Conservation (phyloP, 2,329 filamentous ascomycete genomes). For the Celoporthe dispersa region DNA sequence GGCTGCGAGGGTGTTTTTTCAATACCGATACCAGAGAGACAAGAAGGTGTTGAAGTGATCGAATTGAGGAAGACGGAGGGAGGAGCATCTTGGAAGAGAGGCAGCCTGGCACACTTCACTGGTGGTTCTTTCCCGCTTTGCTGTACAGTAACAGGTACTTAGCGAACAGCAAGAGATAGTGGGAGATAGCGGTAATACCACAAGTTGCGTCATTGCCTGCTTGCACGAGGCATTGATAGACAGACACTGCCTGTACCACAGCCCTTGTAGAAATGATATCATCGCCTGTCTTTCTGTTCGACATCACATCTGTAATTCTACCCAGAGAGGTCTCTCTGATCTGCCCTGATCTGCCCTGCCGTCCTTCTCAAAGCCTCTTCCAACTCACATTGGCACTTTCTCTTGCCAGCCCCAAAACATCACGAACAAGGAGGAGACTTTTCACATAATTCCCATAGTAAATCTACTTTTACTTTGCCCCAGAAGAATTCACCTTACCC, state of each 20-base stretch:
- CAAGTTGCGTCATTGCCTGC: slow-evolving; percentile 27
- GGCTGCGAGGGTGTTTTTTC: slow-evolving; percentile 1
- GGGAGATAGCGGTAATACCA: neutral
- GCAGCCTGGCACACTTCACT: neutral
- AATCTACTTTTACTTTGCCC: neutral
- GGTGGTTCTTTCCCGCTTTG: neutral
- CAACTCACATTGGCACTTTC: neutral
- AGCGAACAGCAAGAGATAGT: too few species aligned
- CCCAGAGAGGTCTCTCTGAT: neutral
- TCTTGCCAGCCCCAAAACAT: neutral
- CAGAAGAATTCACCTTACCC: slow-evolving; percentile 20
- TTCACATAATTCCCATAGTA: neutral
- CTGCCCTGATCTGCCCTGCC: neutral
- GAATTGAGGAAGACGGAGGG: neutral
- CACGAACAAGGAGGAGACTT: neutral
- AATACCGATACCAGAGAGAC: neutral
- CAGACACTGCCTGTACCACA: neutral
- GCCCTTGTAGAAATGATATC: slow-evolving; percentile 26
- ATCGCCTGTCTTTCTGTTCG: slow-evolving; percentile 11
- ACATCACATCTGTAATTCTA: neutral
- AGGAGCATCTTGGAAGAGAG: neutral
- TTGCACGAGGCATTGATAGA: neutral
- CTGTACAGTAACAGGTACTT: neutral
- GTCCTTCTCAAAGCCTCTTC: neutral
- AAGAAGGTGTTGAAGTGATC: neutral